Evolutionary conservation across 2,329 filamentous ascomycete species (phyloP).

Genomic region (Fusarium verrucosum): DNA sequence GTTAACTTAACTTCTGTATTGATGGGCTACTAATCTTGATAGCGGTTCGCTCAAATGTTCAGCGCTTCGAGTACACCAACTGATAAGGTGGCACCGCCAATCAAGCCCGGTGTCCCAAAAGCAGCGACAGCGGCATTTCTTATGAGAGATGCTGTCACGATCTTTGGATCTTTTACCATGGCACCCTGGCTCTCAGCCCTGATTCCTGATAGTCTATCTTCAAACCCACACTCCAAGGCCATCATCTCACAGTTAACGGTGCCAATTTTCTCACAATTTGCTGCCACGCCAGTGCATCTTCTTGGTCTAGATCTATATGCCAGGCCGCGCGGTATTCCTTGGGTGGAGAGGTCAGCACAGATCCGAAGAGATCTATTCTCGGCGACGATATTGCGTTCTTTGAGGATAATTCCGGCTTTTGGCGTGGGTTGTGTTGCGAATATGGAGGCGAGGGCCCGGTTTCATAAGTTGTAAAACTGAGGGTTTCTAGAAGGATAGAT

Average conservation of each 20-base stretch:
- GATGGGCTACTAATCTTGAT: too few species aligned
- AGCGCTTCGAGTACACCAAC: constrained; percentile 20
- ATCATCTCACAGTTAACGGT: constrained; percentile 45
- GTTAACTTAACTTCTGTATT: too few species aligned
- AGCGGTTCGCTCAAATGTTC: constrained; percentile 46
- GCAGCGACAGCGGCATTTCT: constrained; percentile 43
- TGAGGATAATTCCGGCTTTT: constrained; percentile 47
- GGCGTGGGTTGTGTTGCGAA: constrained; percentile 46
- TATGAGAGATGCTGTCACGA: constrained; percentile 45
- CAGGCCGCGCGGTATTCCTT: constrained; percentile 15
- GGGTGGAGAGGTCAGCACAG: constrained; percentile 33
- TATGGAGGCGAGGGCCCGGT: constrained; percentile 32
- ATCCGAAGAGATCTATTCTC: constrained; percentile 40
- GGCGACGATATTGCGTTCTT: constrained; percentile 42
- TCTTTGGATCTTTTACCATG: constrained; percentile 48
- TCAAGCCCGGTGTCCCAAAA: constrained; percentile 28
- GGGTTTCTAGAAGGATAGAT: not conserved
- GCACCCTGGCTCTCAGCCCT: constrained; percentile 40
- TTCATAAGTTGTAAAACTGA: constrained; percentile 18
- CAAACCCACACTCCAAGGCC: constrained; percentile 41
- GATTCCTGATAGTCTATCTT: constrained; percentile 41
- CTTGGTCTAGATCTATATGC: constrained; percentile 41
- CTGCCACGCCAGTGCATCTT: constrained; percentile 46
- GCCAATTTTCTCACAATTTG: constrained; percentile 45
- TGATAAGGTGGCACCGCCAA: constrained; percentile 4